Evolutionary conservation across 306 rosid genomes (phyloP), one percentile per base, ranked within the genome.

Genomic region (Glycine tomentella): DNA sequence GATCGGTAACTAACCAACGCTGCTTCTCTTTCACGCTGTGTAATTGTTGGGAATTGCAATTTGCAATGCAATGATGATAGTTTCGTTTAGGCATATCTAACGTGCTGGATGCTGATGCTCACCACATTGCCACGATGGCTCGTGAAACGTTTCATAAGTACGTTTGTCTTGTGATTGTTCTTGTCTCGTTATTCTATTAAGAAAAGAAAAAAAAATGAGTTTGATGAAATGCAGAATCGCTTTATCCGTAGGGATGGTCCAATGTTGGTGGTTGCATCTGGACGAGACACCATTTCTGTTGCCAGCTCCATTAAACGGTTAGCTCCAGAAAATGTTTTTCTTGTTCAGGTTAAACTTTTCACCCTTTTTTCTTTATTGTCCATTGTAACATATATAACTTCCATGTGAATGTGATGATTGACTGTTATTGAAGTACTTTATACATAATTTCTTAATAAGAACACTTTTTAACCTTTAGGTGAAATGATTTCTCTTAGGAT

Each of bases 251-350:
- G 99, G 84, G 96, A 93, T 7, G 98, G 97, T 17, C 98, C 92
- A 1, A 81, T 93, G 85, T 87, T 95, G 87, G 93, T 92, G 72
- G 89, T 93, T 84, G 99, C 98, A 79, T 93, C 97, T 75, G 94
- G 98, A 56, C 76, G 93, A 83, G 97, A 93, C 84, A 95, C 98
- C 17, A 88, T 91, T 77, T 76, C 90, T 13, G 90, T 93, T 85
- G 88, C 97, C n/a, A 89, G 90, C 87, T 86, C 97, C 64, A 87
- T 95, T 78, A 93, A 89, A 89, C 80, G 93, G 73, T 90, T 90
- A 79, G 98, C 98, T 81, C 93, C 96, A 50, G 99, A 91, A 58
- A 89, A 90, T 84, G 97, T 91, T 55, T 93, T 95, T 88, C 89
- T 93, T 85, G 94, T 93, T 75, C 99, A 93, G 99, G 99, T 95